Evolutionary conservation across 208 protist species (phyloP).

Genomic region (Leishmania amazonensis): DNA sequence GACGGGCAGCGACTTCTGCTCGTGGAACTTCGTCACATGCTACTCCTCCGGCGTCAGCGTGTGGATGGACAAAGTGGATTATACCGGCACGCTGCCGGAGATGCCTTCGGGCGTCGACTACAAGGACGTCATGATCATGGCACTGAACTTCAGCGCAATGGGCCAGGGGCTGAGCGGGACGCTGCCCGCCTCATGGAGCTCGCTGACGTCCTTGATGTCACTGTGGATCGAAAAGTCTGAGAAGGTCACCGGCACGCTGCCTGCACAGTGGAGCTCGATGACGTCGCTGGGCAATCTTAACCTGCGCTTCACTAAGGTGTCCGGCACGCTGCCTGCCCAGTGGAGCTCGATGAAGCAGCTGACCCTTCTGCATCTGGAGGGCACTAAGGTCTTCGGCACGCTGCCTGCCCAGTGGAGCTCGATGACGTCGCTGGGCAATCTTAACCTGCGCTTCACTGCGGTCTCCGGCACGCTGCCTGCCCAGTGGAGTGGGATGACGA

Average conservation of each 20-base stretch:
- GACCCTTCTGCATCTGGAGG: not conserved
- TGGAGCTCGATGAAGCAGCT: not conserved
- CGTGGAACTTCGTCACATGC: not conserved
- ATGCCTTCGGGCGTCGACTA: conserved; percentile 14
- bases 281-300: too few species aligned
- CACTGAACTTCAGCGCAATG: not conserved
- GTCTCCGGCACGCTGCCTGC: not conserved
- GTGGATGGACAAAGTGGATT: not conserved
- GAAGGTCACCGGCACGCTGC: not conserved
- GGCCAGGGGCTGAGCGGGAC: not conserved
- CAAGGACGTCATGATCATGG: not conserved
- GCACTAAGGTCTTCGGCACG: not conserved
- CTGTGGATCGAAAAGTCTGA: too few species aligned
- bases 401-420: not conserved
- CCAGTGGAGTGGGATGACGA: not conserved
- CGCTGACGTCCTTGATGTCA: not conserved
- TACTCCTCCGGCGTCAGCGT: not conserved
- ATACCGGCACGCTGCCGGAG: conserved; percentile 4
- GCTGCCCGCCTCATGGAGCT: conserved; percentile 3
- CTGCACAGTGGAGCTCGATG: not conserved
- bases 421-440: not conserved
- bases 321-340: conserved; percentile 1
- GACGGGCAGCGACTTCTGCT: conserved; percentile 11
- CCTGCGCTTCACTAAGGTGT: too few species aligned
- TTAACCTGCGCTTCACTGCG: not conserved